phyloP scores from a whole-genome alignment of 106 monocot genomes.

The Triglochin maritima region DNA sequence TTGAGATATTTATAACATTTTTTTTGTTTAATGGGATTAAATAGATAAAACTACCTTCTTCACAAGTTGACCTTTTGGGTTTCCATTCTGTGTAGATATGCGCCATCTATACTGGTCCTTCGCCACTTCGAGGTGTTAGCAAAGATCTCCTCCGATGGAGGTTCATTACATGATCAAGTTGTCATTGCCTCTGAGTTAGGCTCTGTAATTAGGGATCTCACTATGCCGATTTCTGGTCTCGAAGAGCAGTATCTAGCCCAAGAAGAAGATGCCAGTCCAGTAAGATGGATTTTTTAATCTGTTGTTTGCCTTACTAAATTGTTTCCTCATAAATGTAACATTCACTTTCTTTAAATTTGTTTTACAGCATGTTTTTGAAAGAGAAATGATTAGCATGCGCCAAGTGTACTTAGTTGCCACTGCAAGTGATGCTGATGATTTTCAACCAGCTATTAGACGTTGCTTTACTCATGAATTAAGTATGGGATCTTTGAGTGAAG shows the following conservation, averaged over 20 bases:
- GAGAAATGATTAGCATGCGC: conserved; percentile 32
- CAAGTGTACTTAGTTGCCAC: conserved; percentile 63
- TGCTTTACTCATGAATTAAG: conserved; percentile 90
- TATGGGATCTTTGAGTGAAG: conserved; percentile 59
- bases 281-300: conserved; percentile 20
- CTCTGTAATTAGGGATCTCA: conserved; percentile 60
- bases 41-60: no score
- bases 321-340: background rate
- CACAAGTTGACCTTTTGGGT: background rate
- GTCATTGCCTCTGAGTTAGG: conserved; percentile 54
- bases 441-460: conserved; percentile 55
- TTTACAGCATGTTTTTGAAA: conserved; percentile 40
- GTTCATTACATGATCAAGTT: conserved; percentile 53
- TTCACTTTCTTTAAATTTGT: background rate
- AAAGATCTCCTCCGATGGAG: conserved; percentile 60
- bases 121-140: conserved; percentile 70
- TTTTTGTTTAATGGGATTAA: no score
- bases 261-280: conserved; percentile 22
- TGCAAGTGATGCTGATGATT: conserved; percentile 53
- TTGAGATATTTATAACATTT: no score
- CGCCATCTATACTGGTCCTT: conserved; percentile 81
- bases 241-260: conserved; percentile 14
- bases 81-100: conserved; percentile 34
- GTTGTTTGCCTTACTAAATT: background rate
- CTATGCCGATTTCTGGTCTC: conserved; percentile 37